These are phyloP conservation scores for Trametes meyenii DNA, from an alignment of 768 basidiomycete species.

Conservation along the genomic window DNA sequence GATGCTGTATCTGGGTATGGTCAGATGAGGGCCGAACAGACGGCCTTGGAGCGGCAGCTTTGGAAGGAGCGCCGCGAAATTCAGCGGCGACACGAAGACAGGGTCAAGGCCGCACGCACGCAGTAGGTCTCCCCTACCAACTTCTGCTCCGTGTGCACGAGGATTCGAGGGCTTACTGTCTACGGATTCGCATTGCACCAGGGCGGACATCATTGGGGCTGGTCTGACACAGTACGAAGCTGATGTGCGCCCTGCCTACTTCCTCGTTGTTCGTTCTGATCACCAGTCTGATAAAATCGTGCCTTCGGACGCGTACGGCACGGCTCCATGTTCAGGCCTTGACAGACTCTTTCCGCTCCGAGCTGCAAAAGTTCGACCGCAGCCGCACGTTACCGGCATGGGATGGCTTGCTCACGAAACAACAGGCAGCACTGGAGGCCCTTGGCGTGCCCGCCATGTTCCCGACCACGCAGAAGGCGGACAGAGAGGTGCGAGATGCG, in stretches of 20 bases:
- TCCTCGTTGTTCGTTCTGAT: constrained; percentile 10
- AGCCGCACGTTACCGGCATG: constrained; percentile 73
- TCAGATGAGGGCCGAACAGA: constrained; percentile 75
- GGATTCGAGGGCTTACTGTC: not conserved
- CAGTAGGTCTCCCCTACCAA: constrained; percentile 49
- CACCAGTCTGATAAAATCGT: constrained; percentile 8
- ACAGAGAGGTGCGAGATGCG: constrained; percentile 55
- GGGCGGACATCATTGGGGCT: constrained; percentile 68
- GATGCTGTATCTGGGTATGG: not conserved
- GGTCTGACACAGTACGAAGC: constrained; percentile 70
- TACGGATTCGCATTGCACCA: constrained; percentile 30
- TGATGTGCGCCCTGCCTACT: constrained; percentile 46
- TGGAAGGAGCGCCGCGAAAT: constrained; percentile 70
- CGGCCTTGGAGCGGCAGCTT: constrained; percentile 64
- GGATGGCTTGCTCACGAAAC: constrained; percentile 72
- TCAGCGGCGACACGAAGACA: constrained; percentile 67
- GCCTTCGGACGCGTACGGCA: constrained; percentile 7
- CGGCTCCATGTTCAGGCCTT: constrained; percentile 51
- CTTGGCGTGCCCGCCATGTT: constrained; percentile 76
- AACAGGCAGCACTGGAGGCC: constrained; percentile 64
- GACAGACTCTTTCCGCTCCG: constrained; percentile 62
- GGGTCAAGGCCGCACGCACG: constrained; percentile 65
- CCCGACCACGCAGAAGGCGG: constrained; percentile 47
- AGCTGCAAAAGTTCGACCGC: constrained; percentile 67
- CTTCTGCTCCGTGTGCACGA: not conserved